Conservation (phyloP, 176 grass and related monocot species). For the Otatea glauca region DNA sequence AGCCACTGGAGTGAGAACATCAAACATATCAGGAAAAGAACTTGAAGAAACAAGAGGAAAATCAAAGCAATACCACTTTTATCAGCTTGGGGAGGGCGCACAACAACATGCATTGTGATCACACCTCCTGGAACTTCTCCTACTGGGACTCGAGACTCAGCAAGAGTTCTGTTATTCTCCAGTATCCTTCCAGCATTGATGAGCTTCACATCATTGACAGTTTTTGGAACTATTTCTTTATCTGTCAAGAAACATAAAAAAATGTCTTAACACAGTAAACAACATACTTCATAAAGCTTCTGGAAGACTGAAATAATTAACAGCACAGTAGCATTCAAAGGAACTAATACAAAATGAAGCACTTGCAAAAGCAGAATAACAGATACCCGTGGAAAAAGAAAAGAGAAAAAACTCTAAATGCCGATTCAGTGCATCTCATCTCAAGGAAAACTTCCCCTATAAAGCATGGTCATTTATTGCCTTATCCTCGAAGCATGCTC, state of each 20-base stretch:
- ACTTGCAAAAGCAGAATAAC: neutral
- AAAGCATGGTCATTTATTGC: neutral
- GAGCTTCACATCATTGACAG: slow-evolving; percentile 78
- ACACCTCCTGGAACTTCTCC: slow-evolving; percentile 71
- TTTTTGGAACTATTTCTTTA: slow-evolving; percentile 79
- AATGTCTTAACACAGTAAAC: slow-evolving; percentile 20
- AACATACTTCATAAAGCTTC: slow-evolving; percentile 9
- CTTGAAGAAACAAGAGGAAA: slow-evolving; percentile 18
- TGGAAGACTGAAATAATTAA: slow-evolving; percentile 36
- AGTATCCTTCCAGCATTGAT: slow-evolving; percentile 88
- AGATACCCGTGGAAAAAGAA: neutral
- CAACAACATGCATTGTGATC: slow-evolving; percentile 93
- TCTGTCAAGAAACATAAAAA: slow-evolving; percentile 47
- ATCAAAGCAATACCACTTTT: slow-evolving; percentile 67
- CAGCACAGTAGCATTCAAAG: neutral
- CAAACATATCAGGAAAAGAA: slow-evolving; percentile 33
- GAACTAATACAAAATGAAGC: slow-evolving; percentile 21
- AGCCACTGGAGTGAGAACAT: neutral
- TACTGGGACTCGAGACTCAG: slow-evolving; percentile 74
- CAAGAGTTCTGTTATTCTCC: slow-evolving; percentile 76
- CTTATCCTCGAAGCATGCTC: slow-evolving; percentile 18
- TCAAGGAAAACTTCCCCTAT: neutral
- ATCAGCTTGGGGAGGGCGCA: slow-evolving; percentile 63
- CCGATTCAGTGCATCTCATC: slow-evolving; percentile 20
- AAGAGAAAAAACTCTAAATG: neutral